Evolutionary conservation across 305 asterid genomes (phyloP).

Genomic region (Fraxinus baroniana): DNA sequence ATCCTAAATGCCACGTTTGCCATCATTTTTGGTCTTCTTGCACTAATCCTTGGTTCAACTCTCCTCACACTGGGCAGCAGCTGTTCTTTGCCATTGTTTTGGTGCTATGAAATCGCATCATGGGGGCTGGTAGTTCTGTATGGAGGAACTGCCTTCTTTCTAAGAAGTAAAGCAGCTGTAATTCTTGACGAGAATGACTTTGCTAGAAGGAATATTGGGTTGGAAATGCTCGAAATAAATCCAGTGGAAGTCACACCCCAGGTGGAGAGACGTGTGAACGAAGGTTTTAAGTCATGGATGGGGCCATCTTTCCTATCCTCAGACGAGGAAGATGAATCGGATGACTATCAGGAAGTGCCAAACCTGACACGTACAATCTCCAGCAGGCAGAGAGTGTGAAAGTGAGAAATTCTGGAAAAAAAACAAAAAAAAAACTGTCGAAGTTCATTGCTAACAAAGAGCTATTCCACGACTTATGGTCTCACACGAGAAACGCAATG

Average conservation of each 20-base stretch:
- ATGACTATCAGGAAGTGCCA: constrained; percentile 57
- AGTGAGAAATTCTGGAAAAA: not conserved
- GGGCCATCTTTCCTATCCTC: constrained; percentile 87
- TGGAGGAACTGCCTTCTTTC: constrained; percentile 73
- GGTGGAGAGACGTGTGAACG: constrained; percentile 70
- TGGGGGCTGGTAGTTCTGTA: constrained; percentile 83
- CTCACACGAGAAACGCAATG: not conserved
- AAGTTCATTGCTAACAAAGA: not conserved
- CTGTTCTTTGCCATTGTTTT: constrained; percentile 85
- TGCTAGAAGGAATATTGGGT: constrained; percentile 56
- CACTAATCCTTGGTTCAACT: constrained; percentile 87
- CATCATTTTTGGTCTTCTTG: constrained; percentile 72
- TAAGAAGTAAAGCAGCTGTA: constrained; percentile 66
- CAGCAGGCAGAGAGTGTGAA: constrained; percentile 60
- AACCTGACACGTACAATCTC: constrained; percentile 36
- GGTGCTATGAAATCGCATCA: constrained; percentile 86
- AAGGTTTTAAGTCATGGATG: constrained; percentile 96
- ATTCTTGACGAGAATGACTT: constrained; percentile 63
- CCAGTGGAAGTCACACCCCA: constrained; percentile 72
- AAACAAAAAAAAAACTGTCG: not conserved
- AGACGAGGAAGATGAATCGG: constrained; percentile 83
- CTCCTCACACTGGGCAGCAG: constrained; percentile 91
- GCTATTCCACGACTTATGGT: constrained; percentile 6
- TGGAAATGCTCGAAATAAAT: constrained; percentile 87
- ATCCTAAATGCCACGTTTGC: constrained; percentile 71